Base-by-base conservation (phyloP, 495 filamentous ascomycete genomes). In the Rostrohypoxylon terebratum region DNA sequence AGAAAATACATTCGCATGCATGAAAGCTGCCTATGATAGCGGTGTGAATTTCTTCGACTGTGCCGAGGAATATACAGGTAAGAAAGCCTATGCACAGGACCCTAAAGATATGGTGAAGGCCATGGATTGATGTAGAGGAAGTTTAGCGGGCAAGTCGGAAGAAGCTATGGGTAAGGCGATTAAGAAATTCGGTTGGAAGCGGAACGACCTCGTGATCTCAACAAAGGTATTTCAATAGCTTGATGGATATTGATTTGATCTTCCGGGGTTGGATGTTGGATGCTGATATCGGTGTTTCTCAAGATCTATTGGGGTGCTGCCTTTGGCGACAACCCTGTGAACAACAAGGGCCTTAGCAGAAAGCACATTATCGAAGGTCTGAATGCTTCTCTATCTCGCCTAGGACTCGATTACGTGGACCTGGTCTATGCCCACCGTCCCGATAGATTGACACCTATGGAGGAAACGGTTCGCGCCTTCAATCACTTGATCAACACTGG, bases 381-480 rank as follows among this genome's bases (percentile, higher is more conserved):
- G 77, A 85, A 88, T 59, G 85, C 84, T 4, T 89, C 89, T 0
- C 84, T 97, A 13, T 77, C 87, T 62, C 88, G 94, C 3, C 83
- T 97, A 11, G 87, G 90, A 36, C 87, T 94, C 4, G 87, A 89
- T 21, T 92, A 92, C 75, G 89, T 97, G 62, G 94, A 96, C 74
- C 80, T 96, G 25, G 85, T 96, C 68, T 95, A 93, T 77, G 93
- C 93, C 4, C 94, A 97, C 78, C 89, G 94, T 9, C 91, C 94
- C 9, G 94, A 96, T 79, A 83, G 90, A 4, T 83, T 89, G 45
- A 96, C 93, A 0, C 94, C 94, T 2, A 95, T 96, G 85, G 92
- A 94, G 77, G 94, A 97, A 80, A 88, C 88, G 38, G 94, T 96
- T 38, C 89, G 93, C 63, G 93, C 85, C 48, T 96, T 96, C 85